phyloP scores from a whole-genome alignment of 2,329 filamentous ascomycete species.

The Colletotrichum liriopes region DNA sequence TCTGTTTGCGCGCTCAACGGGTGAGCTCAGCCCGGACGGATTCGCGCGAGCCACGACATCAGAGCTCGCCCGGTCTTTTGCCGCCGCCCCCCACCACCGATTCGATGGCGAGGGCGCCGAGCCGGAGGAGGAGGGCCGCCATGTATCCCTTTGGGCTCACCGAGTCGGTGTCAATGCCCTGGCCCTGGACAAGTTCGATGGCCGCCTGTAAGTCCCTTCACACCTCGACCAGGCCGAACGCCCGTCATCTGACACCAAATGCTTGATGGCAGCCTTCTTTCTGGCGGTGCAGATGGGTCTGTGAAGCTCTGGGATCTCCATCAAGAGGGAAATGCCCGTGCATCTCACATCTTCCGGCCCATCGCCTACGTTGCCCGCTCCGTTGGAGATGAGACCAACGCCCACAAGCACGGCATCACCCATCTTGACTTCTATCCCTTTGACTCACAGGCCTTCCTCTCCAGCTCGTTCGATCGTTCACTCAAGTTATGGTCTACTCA shows the following conservation, averaged over 20 bases:
- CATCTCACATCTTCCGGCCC: conserved; percentile 68
- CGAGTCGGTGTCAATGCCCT: conserved; percentile 84
- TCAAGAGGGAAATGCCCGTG: conserved; percentile 62
- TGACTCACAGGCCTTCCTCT: conserved; percentile 82
- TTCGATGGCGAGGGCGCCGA: conserved; percentile 72
- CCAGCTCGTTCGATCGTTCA: conserved; percentile 83
- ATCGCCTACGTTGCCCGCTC: conserved; percentile 66
- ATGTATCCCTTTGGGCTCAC: conserved; percentile 73
- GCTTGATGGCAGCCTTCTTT: conserved; percentile 75
- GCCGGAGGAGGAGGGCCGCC: conserved; percentile 32
- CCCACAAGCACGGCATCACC: conserved; percentile 81
- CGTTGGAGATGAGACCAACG: conserved; percentile 47
- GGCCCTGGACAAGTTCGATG: conserved; percentile 86
- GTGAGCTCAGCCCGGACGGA: conserved; percentile 74
- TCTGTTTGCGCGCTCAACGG: conserved; percentile 82
- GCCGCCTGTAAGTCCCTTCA: conserved; percentile 71
- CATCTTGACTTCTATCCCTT: conserved; percentile 85
- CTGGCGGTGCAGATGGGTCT: conserved; percentile 87
- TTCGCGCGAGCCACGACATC: conserved; percentile 78
- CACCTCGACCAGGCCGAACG: neutral
- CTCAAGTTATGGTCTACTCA: conserved; percentile 83
- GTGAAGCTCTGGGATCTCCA: conserved; percentile 93
- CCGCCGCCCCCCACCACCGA: conserved; percentile 75
- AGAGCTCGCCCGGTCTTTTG: conserved; percentile 78
- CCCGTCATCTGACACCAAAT: conserved; percentile 8